Percentiles rank a stretch among this genome's conserved stretches.
phyloP scores from a whole-genome alignment of 441 rosid species.

The Syzygium syzygioides region DNA sequence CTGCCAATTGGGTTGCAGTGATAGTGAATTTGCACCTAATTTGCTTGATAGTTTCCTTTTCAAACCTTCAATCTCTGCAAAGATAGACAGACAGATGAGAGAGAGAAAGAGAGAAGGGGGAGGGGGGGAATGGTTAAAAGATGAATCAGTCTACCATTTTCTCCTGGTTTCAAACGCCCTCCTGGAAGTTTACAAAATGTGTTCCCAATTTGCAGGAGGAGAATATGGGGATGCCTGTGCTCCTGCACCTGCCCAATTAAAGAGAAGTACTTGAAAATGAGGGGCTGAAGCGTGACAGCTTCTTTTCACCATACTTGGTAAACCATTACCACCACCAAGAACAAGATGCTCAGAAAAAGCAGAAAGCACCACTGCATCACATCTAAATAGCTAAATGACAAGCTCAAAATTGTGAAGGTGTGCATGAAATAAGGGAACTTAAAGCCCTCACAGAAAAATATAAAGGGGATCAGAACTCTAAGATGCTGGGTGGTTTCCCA shows the following conservation, averaged over 20 bases:
- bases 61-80: conserved; percentile 84
- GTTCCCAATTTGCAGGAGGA: conserved; percentile 93
- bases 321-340: background rate
- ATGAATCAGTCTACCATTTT: conserved; percentile 55
- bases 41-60: conserved; percentile 94
- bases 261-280: background rate
- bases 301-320: background rate
- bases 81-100: background rate
- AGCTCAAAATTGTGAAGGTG: background rate
- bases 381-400: background rate
- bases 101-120: background rate
- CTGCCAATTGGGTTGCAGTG: conserved; percentile 94
- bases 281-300: background rate
- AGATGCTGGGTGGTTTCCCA: background rate
- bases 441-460: background rate
- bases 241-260: conserved; percentile 71
- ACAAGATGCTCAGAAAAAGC: background rate
- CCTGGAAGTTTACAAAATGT: conserved; percentile 99
- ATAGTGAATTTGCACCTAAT: conserved; percentile 86
- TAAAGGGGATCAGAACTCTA: background rate
- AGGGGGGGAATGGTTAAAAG: background rate
- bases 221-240: conserved; percentile 95
- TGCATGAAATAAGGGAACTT: background rate
- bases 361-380: background rate
- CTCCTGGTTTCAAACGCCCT: conserved; percentile 94